Evolutionary conservation across 768 basidiomycete species (phyloP).

Genomic region (Podaxis pistillaris): DNA sequence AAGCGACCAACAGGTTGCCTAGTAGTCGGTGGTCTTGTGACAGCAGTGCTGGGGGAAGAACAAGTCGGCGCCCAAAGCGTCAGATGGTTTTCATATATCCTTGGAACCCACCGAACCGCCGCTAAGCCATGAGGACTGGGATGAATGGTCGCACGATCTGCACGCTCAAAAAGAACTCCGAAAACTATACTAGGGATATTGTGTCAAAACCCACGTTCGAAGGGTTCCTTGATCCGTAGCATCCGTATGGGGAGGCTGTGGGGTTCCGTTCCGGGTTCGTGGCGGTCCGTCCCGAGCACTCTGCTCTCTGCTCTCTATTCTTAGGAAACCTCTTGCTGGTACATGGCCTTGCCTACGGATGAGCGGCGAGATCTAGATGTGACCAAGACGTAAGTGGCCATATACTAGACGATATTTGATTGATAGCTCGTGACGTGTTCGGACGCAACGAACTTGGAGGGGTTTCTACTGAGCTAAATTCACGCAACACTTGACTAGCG

Average conservation of each 20-base stretch:
- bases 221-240: conserved; percentile 10
- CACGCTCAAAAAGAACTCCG: not conserved
- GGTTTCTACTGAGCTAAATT: not conserved
- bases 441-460: not conserved
- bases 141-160: conserved; percentile 10
- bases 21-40: not conserved
- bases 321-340: not conserved
- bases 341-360: not conserved
- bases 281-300: conserved; percentile 1
- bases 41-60: not conserved
- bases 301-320: not conserved
- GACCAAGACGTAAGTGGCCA: not conserved
- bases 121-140: conserved; percentile 4
- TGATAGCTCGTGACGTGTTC: not conserved
- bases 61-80: not conserved
- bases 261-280: conserved; percentile 1
- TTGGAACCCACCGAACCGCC: not conserved
- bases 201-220: not conserved
- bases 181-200: not conserved
- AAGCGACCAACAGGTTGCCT: not conserved
- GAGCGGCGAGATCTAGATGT: not conserved
- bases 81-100: conserved; percentile 3
- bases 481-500: not conserved
- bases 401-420: not conserved
- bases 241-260: not conserved